Evolutionary conservation across 225 moss, liverwort and hornwort species (phyloP).

Genomic region (Marchantia polymorpha): DNA sequence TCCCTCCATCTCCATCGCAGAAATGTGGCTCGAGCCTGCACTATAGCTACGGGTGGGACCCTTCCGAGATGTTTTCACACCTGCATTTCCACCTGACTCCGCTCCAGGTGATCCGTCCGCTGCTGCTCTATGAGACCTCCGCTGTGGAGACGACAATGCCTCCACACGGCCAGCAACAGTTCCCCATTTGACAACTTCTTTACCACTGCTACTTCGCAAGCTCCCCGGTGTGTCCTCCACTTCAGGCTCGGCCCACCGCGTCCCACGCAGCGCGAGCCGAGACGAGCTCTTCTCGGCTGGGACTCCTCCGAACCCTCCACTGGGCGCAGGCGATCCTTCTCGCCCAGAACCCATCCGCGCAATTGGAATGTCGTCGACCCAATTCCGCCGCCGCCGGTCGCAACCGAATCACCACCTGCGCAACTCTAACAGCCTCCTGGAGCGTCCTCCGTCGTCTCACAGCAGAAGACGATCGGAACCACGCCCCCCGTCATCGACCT

Average conservation of each 20-base stretch:
- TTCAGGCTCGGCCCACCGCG: constrained; percentile 23
- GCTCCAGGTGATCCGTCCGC: neutral
- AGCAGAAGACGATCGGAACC: too few species aligned
- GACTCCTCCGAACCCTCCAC: constrained; percentile 14
- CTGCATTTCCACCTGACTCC: neutral
- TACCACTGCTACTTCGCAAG: neutral
- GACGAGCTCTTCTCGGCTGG: neutral
- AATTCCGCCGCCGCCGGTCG: neutral
- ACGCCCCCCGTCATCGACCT: neutral
- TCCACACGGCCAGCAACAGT: neutral
- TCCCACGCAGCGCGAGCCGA: neutral
- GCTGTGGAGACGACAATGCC: neutral
- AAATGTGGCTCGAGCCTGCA: constrained; percentile 2
- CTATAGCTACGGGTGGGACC: constrained; percentile 16
- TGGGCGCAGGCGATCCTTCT: neutral
- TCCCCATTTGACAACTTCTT: neutral
- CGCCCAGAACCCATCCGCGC: neutral
- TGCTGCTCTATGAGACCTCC: neutral
- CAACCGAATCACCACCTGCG: neutral
- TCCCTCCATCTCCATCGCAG: constrained; percentile 23
- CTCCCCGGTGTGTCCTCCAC: constrained; percentile 9
- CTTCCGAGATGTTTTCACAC: constrained; percentile 20
- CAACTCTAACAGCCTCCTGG: neutral
- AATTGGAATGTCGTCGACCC: neutral
- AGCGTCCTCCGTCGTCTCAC: too few species aligned